Base-by-base conservation (phyloP, 2,329 filamentous ascomycete genomes). In the Cercospora sp. region DNA sequence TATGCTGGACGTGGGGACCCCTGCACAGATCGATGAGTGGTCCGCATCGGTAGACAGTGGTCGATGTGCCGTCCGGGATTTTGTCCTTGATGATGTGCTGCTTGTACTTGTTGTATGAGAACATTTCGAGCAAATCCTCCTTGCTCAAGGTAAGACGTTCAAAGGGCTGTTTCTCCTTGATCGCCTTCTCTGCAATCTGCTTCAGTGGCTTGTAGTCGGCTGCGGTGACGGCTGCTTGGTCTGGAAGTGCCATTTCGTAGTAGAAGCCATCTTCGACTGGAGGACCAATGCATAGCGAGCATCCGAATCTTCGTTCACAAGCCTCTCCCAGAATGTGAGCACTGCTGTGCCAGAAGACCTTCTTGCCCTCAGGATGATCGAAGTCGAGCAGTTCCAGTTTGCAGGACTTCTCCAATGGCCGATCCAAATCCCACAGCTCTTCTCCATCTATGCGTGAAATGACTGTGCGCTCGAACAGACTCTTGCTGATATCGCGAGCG, bases 31-130 rank as follows among this genome's bases (percentile, higher is more conserved):
- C 95, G 76, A 98, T 97, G 66, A 98, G 85, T 13, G 93, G 93
- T 67, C 95, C 95, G 77, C 93, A 96, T 71, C 93, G 89, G 81
- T 98, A 99, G 49, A 98, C 94, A 9, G 95, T 98, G 79, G 93
- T 97, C 78, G 87, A 92, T 66, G 93, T 94, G 74, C 93, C 93
- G 74, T 97, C 93, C 45, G 90, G 85, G 69, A 98, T 92, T 81
- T 96, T 93, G 84, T 93, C 91, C 75, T 93, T 90, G 83, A 99
- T 98, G 81, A 98, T 97, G 80, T 97, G 92, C 79, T 97, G 89
- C 87, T 99, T 98, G 85, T 97, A 98, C 80, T 95, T 95, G 86
- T 96, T 97, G 86, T 97, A 96, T 75, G 89, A 88, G 85, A 98
- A 98, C 92, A 98, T 97, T 79, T 97, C 93, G 63, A 95, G 87